phyloP scores from a whole-genome alignment of 169 alveolate species.

The Toxoplasma gondii region DNA sequence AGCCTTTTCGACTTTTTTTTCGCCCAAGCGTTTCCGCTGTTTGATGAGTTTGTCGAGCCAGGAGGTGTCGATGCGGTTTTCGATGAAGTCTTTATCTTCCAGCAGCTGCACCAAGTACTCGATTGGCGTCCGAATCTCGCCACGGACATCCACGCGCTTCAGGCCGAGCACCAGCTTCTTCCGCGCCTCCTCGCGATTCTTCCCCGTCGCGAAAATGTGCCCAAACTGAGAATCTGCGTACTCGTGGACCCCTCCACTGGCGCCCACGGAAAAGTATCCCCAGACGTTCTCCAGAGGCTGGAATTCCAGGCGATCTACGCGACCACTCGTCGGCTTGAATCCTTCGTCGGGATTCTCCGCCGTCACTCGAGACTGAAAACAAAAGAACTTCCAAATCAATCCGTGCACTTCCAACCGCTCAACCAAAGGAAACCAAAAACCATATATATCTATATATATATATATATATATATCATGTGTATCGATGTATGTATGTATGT shows the following conservation, averaged over 20 bases:
- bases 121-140: slow-evolving; percentile 82
- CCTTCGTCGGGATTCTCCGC: slow-evolving; percentile 90
- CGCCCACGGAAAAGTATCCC: slow-evolving; percentile 84
- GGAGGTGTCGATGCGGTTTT: slow-evolving; percentile 70
- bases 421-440: no score
- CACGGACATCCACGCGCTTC: slow-evolving; percentile 78
- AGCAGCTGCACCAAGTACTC: slow-evolving; percentile 77
- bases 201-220: slow-evolving; percentile 87
- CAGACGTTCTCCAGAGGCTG: slow-evolving; percentile 79
- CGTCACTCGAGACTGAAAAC: slow-evolving; percentile 80
- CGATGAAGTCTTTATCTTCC: slow-evolving; percentile 76
- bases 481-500: no score
- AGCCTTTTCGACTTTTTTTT: not conserved
- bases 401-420: not conserved
- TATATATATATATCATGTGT: no score
- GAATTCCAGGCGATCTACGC: slow-evolving; percentile 71
- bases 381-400: not conserved
- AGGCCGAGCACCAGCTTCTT: slow-evolving; percentile 77
- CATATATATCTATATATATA: no score
- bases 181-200: slow-evolving; percentile 71
- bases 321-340: slow-evolving; percentile 88
- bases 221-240: slow-evolving; percentile 91
- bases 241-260: slow-evolving; percentile 85
- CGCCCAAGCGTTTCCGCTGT: slow-evolving; percentile 27
- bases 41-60: slow-evolving; percentile 71